A percentile compares a stretch with the other conserved stretches of the same genome.
These are phyloP conservation scores for Solanum ossicruentum DNA, from an alignment of 257 asterid species.

Conservation along the genomic window DNA sequence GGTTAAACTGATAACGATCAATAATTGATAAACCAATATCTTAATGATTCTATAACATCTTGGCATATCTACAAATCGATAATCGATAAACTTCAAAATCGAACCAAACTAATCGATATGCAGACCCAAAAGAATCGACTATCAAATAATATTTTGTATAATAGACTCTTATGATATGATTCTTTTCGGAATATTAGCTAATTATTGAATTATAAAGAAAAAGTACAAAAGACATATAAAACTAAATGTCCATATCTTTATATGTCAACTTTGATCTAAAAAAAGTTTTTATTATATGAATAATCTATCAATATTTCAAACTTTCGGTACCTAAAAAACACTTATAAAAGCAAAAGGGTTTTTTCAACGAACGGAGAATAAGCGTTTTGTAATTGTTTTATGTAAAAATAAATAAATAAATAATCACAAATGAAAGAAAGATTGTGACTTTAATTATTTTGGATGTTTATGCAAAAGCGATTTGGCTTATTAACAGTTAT, in stretches of 20 bases:
- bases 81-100: too few relatives aligned
- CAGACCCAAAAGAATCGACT: too few relatives aligned
- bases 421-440: neutral
- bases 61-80: too few relatives aligned
- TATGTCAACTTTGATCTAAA: neutral
- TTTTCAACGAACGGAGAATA: neutral
- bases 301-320: neutral
- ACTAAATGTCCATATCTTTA: neutral
- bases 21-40: too few relatives aligned
- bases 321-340: neutral
- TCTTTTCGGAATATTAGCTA: accelerated
- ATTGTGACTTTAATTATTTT: neutral
- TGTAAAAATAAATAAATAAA: neutral
- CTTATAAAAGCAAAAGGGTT: neutral
- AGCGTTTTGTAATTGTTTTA: neutral
- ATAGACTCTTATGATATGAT: neutral
- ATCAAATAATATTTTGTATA: neutral
- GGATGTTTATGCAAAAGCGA: neutral
- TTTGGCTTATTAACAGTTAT: neutral
- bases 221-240: neutral
- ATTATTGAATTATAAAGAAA: neutral
- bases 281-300: neutral
- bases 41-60: too few relatives aligned
- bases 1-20: too few relatives aligned
- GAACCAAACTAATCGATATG: too few relatives aligned